Evolutionary conservation across 2,329 filamentous ascomycete genomes (phyloP).

Genomic region (Phoma sp.): DNA sequence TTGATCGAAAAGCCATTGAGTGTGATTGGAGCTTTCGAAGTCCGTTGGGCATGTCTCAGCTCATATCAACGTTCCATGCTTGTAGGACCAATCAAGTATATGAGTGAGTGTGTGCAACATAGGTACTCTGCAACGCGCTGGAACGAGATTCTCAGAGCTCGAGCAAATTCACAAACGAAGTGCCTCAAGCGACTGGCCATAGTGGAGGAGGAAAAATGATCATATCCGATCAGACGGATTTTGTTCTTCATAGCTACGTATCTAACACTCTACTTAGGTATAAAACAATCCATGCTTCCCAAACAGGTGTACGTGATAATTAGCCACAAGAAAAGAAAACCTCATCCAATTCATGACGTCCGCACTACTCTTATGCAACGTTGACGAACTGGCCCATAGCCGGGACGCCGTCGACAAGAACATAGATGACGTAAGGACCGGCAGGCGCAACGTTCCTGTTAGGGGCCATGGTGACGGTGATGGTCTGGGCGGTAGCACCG

Average conservation of each 20-base stretch:
- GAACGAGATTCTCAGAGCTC: no score
- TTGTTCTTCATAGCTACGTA: not conserved
- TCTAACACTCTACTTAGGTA: conserved; percentile 8
- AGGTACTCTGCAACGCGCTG: no score
- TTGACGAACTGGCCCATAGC: conserved; percentile 59
- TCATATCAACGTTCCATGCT: no score
- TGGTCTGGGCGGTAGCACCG: conserved; percentile 50
- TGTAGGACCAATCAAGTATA: no score
- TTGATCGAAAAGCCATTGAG: no score
- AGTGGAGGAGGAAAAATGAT: not conserved
- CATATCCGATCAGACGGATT: conserved; percentile 10
- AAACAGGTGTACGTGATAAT: conserved; percentile 7
- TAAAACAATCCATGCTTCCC: not conserved
- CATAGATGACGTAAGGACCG: conserved; percentile 66
- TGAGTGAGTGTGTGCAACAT: no score
- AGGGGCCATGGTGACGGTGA: conserved; percentile 62
- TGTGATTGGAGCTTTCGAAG: no score
- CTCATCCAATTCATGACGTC: conserved; percentile 9
- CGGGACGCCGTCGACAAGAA: conserved; percentile 62
- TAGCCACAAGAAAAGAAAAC: conserved; percentile 8
- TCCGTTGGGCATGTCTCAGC: no score
- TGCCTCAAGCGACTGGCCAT: no score
- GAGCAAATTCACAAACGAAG: no score
- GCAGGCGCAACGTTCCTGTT: conserved; percentile 62
- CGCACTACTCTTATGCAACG: conserved; percentile 40